Conservation (phyloP, 2,329 filamentous ascomycete species). For the Neofusicoccum cordaticola region DNA sequence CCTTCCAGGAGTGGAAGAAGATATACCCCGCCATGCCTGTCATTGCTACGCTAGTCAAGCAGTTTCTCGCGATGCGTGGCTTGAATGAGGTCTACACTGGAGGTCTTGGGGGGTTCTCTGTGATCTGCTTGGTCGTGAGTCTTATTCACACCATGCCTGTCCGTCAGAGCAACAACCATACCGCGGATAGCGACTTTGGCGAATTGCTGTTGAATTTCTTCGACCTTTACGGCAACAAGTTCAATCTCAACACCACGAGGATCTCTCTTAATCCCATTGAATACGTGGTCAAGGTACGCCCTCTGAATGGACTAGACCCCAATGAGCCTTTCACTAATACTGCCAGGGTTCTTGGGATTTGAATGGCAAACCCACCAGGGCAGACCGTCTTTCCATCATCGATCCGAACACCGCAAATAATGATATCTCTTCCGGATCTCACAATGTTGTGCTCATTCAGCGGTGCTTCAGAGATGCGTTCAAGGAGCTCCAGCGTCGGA, state of each 20-base stretch:
- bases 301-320: background rate
- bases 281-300: constrained; percentile 71
- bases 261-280: constrained; percentile 74
- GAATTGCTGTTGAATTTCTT: constrained; percentile 84
- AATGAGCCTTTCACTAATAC: constrained; percentile 2
- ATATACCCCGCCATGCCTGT: constrained; percentile 82
- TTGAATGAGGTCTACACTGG: constrained; percentile 90
- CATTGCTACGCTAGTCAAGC: constrained; percentile 85
- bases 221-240: constrained; percentile 80
- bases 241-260: constrained; percentile 67
- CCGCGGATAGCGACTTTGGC: constrained; percentile 67
- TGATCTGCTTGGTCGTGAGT: constrained; percentile 90
- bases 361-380: constrained; percentile 32
- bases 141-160: constrained; percentile 78
- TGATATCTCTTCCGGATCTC: constrained; percentile 86
- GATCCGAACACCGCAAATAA: constrained; percentile 84
- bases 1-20: constrained; percentile 75
- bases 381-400: constrained; percentile 75
- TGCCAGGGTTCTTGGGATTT: constrained; percentile 19
- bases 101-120: constrained; percentile 88
- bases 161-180: constrained; percentile 59
- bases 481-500: constrained; percentile 46
- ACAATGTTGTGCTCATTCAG: constrained; percentile 65
- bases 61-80: constrained; percentile 83
- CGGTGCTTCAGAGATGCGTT: constrained; percentile 60